Conservation (phyloP, 495 filamentous ascomycete species). For the Penicillium silybi region DNA sequence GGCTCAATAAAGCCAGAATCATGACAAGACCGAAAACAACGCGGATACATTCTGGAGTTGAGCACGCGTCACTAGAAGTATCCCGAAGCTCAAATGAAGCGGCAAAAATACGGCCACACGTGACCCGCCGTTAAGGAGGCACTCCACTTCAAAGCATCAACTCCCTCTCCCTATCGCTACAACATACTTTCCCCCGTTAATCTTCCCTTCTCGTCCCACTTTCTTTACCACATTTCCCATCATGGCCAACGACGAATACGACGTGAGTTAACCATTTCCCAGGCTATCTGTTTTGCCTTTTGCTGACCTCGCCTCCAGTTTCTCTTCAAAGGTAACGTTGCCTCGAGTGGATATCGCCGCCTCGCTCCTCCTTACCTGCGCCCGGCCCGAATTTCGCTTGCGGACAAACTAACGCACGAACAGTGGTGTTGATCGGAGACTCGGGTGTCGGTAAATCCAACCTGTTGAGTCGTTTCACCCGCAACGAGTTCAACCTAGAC, state of each 20-base stretch:
- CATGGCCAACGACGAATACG: conserved; percentile 99
- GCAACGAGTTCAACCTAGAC: conserved; percentile 99
- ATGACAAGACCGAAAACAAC: background rate
- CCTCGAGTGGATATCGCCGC: conserved; percentile 21
- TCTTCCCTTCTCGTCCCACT: conserved; percentile 16
- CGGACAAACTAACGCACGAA: conserved; percentile 19
- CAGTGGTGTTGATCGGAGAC: conserved; percentile 98
- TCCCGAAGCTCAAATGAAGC: background rate
- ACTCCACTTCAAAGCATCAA: conserved; percentile 29
- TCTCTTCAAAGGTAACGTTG: conserved; percentile 91
- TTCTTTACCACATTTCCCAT: conserved; percentile 23
- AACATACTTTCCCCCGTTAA: conserved; percentile 12
- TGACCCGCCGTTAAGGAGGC: conserved; percentile 27
- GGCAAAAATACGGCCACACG: conserved; percentile 17
- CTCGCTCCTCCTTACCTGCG: background rate
- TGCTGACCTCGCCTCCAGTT: conserved; percentile 57
- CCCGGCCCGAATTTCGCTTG: background rate
- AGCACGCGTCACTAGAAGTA: background rate
- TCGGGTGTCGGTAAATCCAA: conserved; percentile 99
- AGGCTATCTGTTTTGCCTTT: conserved; percentile 1
- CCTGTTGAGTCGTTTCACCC: conserved; percentile 97
- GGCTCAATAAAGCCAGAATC: background rate
- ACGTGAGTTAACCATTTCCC: conserved; percentile 65
- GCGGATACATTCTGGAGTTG: background rate
- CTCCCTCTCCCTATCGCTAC: conserved; percentile 27